These are phyloP conservation scores for Periglandula ipomoeae DNA, from an alignment of 2,329 filamentous ascomycete genomes.

Conservation along the genomic window DNA sequence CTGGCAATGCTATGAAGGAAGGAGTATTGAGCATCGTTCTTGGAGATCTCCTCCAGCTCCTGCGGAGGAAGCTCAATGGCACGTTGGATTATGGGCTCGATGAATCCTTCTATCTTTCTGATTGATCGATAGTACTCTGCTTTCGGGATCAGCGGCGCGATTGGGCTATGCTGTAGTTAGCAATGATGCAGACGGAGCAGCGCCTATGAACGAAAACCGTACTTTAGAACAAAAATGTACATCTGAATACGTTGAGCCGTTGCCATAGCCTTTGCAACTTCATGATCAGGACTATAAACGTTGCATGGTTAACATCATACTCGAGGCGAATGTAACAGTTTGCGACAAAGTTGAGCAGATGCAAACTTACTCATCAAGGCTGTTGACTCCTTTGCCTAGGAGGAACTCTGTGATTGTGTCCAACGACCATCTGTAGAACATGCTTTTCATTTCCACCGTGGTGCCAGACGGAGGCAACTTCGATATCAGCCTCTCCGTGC, in stretches of 20 bases:
- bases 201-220: slow-evolving; percentile 10
- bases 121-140: slow-evolving; percentile 53
- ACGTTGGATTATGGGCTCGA: slow-evolving; percentile 59
- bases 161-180: slow-evolving; percentile 34
- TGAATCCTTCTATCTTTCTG: slow-evolving; percentile 57
- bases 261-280: slow-evolving; percentile 61
- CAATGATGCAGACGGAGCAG: neutral
- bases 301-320: slow-evolving; percentile 22
- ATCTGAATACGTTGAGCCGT: slow-evolving; percentile 61
- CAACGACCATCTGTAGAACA: slow-evolving; percentile 58
- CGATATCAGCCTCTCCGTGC: slow-evolving; percentile 48
- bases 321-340: no score
- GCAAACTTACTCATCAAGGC: slow-evolving; percentile 27
- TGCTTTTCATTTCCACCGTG: slow-evolving; percentile 49
- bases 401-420: slow-evolving; percentile 61
- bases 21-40: slow-evolving; percentile 57
- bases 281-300: slow-evolving; percentile 35
- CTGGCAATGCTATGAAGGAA: slow-evolving; percentile 70
- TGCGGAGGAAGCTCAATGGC: slow-evolving; percentile 51
- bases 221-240: slow-evolving; percentile 43
- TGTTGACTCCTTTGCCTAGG: slow-evolving; percentile 48
- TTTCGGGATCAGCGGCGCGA: slow-evolving; percentile 50
- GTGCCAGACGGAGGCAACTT: slow-evolving; percentile 45
- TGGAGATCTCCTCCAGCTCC: slow-evolving; percentile 61
- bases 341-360: slow-evolving; percentile 18